phyloP scores from a whole-genome alignment of 1,139 yeast species.

The Groenewaldozyma auringiensis region DNA sequence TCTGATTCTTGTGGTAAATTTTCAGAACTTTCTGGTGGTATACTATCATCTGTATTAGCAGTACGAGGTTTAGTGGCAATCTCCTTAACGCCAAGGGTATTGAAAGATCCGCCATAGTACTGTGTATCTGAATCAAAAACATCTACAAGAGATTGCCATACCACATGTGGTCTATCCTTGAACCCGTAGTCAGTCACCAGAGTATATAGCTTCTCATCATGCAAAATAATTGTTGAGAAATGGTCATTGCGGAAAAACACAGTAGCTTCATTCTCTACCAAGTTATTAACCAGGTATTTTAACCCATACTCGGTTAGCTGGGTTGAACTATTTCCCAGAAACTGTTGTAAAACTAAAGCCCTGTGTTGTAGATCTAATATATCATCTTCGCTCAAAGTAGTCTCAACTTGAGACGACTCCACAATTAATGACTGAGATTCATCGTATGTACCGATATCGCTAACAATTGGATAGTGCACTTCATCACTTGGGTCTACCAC shows the following conservation, averaged over 20 bases:
- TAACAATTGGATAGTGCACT: constrained; percentile 28
- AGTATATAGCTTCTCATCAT: constrained; percentile 43
- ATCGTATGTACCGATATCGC: constrained; percentile 38
- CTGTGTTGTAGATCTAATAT: constrained; percentile 12
- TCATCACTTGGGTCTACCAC: constrained; percentile 30
- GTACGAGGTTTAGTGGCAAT: not conserved
- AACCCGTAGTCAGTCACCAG: constrained; percentile 73
- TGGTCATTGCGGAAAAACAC: constrained; percentile 82
- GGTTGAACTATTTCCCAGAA: constrained; percentile 50
- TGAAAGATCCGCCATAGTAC: constrained; percentile 51
- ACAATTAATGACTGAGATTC: constrained; percentile 36
- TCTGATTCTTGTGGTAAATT: no score
- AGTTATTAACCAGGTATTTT: constrained; percentile 27
- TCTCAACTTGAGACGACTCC: constrained; percentile 6
- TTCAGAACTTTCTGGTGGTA: constrained; percentile 12
- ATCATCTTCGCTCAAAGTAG: constrained; percentile 9
- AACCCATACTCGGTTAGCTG: constrained; percentile 68
- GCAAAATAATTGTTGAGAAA: constrained; percentile 63
- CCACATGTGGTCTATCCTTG: constrained; percentile 40
- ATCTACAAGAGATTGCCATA: constrained; percentile 71
- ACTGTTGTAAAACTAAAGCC: constrained; percentile 26
- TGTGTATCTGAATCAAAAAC: constrained; percentile 59
- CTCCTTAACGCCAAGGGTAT: constrained; percentile 3
- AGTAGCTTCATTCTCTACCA: constrained; percentile 45
- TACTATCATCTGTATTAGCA: not conserved